Evolutionary conservation across 305 asterid species (phyloP), one percentile per base, ranked within the genome.

Genomic region (Salvia sclarea): DNA sequence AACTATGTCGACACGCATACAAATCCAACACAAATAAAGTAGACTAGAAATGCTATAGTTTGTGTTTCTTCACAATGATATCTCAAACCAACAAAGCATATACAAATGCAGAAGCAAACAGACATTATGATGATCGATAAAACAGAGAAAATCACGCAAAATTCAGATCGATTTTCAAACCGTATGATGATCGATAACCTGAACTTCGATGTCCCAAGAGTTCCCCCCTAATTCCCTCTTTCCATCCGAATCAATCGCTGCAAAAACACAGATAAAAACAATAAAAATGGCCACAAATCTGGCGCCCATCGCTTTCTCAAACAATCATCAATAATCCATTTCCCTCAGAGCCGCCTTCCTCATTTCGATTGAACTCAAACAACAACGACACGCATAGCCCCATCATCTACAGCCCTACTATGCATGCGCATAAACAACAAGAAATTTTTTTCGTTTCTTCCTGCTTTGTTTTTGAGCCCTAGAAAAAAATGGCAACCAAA

Each of bases 221-320:
- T 75, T 82, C 52, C 76, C 83, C 3, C 78, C 83, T 57, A 82
- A 74, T 76, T 85, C 85, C 75, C 85, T 74, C 76, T 75, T 76
- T 8, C 88, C 88, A 60, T 83, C 85, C 20, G 94, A 84, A 71
- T 79, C 57, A 73, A 68, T 83, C 7, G 85, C 80, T 31, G 86
- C 80, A 73, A 79, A 73, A 78, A 80, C 73, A 70, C 83, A 83
- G 35, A 88, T 30, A 71, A 80, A 79, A 69, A 83, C 87, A 73
- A 88, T 78, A 69, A 83, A 74, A 80, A 86, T 72, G 70, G 84
- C 82, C 53, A 76, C 74, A 73, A 69, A 73, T 64, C 79, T 77
- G 73, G 77, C 66, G 70, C 82, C 93, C 96, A 89, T 91, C 75
- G 77, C 77, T 38, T 76, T 71, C 68, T 74, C 76, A 79, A 71